Conservation (phyloP, 2,329 filamentous ascomycete genomes). For the Elsinoe fawcettii region DNA sequence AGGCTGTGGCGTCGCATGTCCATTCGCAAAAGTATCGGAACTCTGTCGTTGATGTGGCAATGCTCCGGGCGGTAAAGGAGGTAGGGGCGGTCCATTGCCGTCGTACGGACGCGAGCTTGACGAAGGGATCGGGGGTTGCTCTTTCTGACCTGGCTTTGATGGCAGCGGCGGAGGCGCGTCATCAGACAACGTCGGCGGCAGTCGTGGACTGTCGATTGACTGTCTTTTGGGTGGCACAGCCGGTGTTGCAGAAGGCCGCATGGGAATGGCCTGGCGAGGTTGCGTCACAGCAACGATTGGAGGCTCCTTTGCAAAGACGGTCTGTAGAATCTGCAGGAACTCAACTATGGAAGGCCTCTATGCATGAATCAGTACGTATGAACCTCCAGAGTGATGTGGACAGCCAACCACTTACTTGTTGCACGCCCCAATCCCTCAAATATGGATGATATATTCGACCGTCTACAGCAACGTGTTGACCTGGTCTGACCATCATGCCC, state of each 20-base stretch:
- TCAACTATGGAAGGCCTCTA: slow-evolving; percentile 77
- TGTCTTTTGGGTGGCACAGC: not conserved
- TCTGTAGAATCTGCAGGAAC: slow-evolving; percentile 71
- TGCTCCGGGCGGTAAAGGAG: slow-evolving; percentile 27
- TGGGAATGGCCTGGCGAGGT: not conserved
- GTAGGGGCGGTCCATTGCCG: slow-evolving; percentile 29
- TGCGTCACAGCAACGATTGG: slow-evolving; percentile 68
- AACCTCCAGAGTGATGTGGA: too few species aligned
- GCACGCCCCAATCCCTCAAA: slow-evolving; percentile 73
- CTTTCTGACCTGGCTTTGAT: slow-evolving; percentile 43
- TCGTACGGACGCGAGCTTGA: not conserved
- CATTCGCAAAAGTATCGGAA: slow-evolving; percentile 21
- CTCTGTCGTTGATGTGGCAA: slow-evolving; percentile 19
- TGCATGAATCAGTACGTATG: not conserved
- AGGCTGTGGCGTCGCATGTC: not conserved
- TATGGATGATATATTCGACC: slow-evolving; percentile 95
- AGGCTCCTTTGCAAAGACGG: slow-evolving; percentile 89
- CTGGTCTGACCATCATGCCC: slow-evolving; percentile 74
- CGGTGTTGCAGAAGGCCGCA: slow-evolving; percentile 55
- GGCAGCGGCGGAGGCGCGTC: slow-evolving; percentile 41
- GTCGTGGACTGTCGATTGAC: not conserved
- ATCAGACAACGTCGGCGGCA: not conserved
- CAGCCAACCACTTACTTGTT: not conserved
- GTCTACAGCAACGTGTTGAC: slow-evolving; percentile 90
- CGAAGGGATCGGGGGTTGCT: slow-evolving; percentile 6